Evolutionary conservation across 176 grass and related monocot species (phyloP), one percentile per base, ranked within the genome.

Genomic region (Olyra latifolia): DNA sequence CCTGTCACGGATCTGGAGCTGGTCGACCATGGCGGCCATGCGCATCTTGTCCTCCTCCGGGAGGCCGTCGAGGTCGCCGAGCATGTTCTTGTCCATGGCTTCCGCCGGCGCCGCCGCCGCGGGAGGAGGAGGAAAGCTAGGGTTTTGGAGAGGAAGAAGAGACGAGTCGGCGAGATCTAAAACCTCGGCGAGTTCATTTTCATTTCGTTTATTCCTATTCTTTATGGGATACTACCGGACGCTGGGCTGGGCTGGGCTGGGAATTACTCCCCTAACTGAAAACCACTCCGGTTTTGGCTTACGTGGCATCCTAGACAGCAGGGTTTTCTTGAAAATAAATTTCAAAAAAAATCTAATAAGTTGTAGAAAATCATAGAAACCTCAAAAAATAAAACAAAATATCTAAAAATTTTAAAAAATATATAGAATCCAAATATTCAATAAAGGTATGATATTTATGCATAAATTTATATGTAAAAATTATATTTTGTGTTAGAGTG

Each of bases 1-100:
- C 95, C 95, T 98, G 84, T 98, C 96, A 5, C 96, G 92, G 48
- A 98, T 87, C 90, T 98, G 96, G 70, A 98, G 92, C 71, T 93
- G 96, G 9, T 98, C 96, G 56, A 98, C 79, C 96, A 93, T 98
- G 78, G 66, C 13, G 43, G 92, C 71, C 96, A 98, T 98, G 28
- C 96, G 85, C 69, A 91, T 62, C 90, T 98, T 87, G 75, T 98
- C 96, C 77, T 91, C 92, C 72, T 98, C 96, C 3, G 96, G 92
- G 58, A 98, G 87, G 55, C 77, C 71, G 13, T 92, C 96, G 2
- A 98, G 67, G 78, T 95, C 92, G 52, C 88, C 86, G 25, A 95
- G 90, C 96, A 98, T 93, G 67, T 72, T 95, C 81, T 91, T 98
- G 78, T 98, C 96, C 96, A 98, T 98, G 40, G 53, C 62, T 16